Evolutionary conservation across 768 basidiomycete genomes (phyloP).

Genomic region (Harrya chromipes): DNA sequence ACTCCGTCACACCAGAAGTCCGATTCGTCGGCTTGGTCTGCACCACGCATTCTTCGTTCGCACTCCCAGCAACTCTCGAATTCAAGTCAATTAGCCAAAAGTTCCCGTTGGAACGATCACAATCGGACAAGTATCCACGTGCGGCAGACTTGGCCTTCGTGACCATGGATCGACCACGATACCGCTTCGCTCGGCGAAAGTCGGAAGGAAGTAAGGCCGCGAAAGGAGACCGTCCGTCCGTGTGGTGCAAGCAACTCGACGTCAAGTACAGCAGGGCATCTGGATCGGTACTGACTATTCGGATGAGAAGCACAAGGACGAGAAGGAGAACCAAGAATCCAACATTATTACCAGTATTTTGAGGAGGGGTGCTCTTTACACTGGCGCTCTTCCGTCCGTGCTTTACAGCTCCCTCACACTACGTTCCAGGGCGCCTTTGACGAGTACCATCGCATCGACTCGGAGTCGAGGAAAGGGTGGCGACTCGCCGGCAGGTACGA

Average conservation of each 20-base stretch:
- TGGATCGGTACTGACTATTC: not conserved
- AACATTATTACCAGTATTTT: not conserved
- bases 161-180: constrained; percentile 21
- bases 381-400: constrained; percentile 1
- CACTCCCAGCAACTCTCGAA: constrained; percentile 12
- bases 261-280: not conserved
- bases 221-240: not conserved
- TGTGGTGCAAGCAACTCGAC: not conserved
- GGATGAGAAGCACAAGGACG: not conserved
- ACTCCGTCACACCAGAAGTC: constrained; percentile 13
- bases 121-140: constrained; percentile 22
- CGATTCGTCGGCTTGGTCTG: constrained; percentile 4
- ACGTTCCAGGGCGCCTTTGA: constrained; percentile 19
- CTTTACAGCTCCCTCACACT: constrained; percentile 8
- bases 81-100: not conserved
- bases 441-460: constrained; percentile 18
- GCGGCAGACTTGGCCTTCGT: constrained; percentile 21
- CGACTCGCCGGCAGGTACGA: not conserved
- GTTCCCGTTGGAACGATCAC: constrained; percentile 18
- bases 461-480: not conserved
- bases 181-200: constrained; percentile 15
- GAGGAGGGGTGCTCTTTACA: not conserved
- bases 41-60: constrained; percentile 26
- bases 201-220: constrained; percentile 2
- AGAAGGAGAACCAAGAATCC: constrained; percentile 5